These are phyloP conservation scores for Ceratobasidium sp. DNA, from an alignment of 1,284 basidiomycete genomes.

Conservation along the genomic window DNA sequence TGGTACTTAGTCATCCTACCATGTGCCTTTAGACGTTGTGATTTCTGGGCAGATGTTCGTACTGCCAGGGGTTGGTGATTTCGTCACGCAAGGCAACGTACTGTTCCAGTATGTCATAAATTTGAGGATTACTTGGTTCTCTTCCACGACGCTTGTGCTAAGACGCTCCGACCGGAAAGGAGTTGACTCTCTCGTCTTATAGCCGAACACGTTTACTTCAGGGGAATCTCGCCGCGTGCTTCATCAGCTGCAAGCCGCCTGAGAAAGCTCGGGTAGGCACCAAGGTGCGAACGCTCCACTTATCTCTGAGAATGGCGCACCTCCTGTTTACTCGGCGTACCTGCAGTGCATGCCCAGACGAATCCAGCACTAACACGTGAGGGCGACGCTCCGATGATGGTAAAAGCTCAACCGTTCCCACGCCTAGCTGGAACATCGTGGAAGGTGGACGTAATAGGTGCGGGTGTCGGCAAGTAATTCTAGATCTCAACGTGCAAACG, in stretches of 20 bases:
- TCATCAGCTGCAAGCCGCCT: too few species aligned
- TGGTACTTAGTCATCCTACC: too few species aligned
- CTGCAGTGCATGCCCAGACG: neutral
- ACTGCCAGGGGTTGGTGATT: slow-evolving; percentile 11
- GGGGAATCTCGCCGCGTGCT: too few species aligned
- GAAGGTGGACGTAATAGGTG: neutral
- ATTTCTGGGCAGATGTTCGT: slow-evolving; percentile 30
- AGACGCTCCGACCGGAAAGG: too few species aligned
- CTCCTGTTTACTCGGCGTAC: neutral
- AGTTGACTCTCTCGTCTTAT: too few species aligned
- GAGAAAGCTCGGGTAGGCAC: too few species aligned
- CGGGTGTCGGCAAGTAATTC: neutral
- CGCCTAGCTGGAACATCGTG: neutral
- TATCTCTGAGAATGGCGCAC: too few species aligned
- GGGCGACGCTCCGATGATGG: neutral
- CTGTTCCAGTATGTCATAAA: neutral
- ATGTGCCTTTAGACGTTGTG: slow-evolving; percentile 2
- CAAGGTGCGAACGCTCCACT: too few species aligned
- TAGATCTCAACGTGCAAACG: neutral
- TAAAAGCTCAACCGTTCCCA: neutral
- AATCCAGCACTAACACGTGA: neutral
- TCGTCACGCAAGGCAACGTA: neutral
- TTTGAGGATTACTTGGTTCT: neutral
- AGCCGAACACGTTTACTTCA: too few species aligned
- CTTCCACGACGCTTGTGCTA: too few species aligned